A percentile compares a stretch with the other conserved stretches of the same genome.
Evolutionary conservation across 441 rosid genomes (phyloP).

Genomic region (Rhodomyrtus psidioides): DNA sequence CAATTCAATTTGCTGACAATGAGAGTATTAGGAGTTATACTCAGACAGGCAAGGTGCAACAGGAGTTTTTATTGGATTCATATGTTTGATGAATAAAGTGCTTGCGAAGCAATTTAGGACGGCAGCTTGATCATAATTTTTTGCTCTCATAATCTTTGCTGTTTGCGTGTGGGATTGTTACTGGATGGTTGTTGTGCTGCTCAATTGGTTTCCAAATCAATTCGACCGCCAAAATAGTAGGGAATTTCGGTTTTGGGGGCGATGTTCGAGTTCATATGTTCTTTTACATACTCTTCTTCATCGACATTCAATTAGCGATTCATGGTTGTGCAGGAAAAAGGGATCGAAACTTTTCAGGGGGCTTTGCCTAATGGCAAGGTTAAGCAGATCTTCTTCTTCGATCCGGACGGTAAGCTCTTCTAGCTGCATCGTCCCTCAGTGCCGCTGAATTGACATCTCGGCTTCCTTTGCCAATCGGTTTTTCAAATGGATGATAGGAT

Average conservation of each 20-base stretch:
- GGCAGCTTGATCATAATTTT: neutral
- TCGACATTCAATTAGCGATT: neutral
- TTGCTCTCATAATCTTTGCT: neutral
- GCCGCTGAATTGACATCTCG: neutral
- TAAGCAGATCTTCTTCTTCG: slow-evolving; percentile 86
- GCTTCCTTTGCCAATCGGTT: neutral
- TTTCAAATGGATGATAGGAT: neutral
- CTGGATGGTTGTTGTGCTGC: neutral
- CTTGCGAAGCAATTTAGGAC: neutral
- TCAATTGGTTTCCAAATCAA: neutral
- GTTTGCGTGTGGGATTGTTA: neutral
- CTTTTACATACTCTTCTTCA: neutral
- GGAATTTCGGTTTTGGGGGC: neutral
- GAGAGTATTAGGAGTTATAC: neutral
- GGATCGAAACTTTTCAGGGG: slow-evolving; percentile 61
- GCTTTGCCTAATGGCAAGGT: slow-evolving; percentile 57
- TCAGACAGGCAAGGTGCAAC: neutral
- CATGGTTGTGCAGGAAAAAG: slow-evolving; percentile 45
- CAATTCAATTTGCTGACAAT: neutral
- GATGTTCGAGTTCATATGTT: neutral
- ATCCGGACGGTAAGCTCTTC: slow-evolving; percentile 66
- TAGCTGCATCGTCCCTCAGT: neutral
- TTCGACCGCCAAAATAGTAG: neutral
- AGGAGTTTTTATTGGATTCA: neutral
- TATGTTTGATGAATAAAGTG: neutral